Percentiles rank a stretch among this genome's conserved stretches.
These are phyloP conservation scores for Brassica juncea DNA, from an alignment of 345 rosid genomes.

Conservation along the genomic window DNA sequence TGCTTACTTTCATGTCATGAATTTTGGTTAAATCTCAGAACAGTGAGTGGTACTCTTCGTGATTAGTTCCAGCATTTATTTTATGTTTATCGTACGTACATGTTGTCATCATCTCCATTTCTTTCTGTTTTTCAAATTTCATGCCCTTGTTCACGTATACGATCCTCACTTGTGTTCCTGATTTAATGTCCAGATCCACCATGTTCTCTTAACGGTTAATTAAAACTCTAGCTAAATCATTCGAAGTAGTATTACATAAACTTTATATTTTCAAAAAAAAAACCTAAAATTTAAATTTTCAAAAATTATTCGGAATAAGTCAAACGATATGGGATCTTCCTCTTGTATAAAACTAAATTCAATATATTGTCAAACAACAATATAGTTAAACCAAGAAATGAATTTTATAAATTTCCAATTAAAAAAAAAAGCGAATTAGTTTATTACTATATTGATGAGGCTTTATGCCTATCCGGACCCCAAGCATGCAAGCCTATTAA, in stretches of 20 bases:
- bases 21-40: slow-evolving; percentile 20
- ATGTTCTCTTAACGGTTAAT: neutral
- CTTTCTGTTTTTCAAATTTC: neutral
- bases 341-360: neutral
- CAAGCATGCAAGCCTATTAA: slow-evolving; percentile 1
- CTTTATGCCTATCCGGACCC: neutral
- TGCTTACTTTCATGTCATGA: slow-evolving; percentile 23
- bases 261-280: neutral
- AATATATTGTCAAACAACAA: neutral
- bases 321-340: neutral
- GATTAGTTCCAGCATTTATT: neutral
- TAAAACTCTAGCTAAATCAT: neutral
- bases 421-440: no score
- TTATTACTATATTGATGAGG: neutral
- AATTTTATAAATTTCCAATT: no score
- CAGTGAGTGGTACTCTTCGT: slow-evolving; percentile 14
- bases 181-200: neutral
- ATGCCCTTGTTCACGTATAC: neutral
- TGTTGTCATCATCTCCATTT: slow-evolving; percentile 6
- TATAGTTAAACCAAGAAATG: neutral
- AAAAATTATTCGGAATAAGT: neutral
- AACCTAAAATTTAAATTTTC: neutral
- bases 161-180: neutral
- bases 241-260: neutral
- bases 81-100: neutral